A percentile compares a stretch with the other conserved stretches of the same genome.
These are phyloP conservation scores for Nothophaeocryptopus gaeumannii DNA, from an alignment of 2,329 filamentous ascomycete genomes.

Conservation along the genomic window DNA sequence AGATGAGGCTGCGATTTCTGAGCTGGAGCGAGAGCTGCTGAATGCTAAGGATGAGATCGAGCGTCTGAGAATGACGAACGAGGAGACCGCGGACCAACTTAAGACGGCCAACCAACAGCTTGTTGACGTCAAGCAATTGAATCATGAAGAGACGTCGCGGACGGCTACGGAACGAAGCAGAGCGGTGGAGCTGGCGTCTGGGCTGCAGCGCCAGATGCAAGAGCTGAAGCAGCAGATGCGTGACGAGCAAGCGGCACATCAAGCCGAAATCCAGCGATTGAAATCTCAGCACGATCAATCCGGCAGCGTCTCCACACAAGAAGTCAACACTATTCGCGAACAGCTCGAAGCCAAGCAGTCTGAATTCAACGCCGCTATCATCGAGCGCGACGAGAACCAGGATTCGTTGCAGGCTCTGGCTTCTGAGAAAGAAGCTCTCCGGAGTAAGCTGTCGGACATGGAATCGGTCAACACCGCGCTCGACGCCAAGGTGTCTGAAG, in stretches of 20 bases:
- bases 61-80: constrained; percentile 15
- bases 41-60: constrained; percentile 23
- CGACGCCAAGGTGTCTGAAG: constrained; percentile 24
- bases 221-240: constrained; percentile 26
- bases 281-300: constrained; percentile 15
- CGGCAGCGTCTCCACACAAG: constrained; percentile 14
- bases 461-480: constrained; percentile 25
- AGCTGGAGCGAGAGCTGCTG: constrained; percentile 24
- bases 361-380: constrained; percentile 26
- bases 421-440: constrained; percentile 7
- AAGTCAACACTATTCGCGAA: constrained; percentile 16
- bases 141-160: constrained; percentile 19
- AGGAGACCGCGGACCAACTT: constrained; percentile 16
- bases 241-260: constrained; percentile 23
- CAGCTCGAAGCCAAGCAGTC: constrained; percentile 26
- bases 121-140: constrained; percentile 12
- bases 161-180: constrained; percentile 20
- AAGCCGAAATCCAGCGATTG: constrained; percentile 22
- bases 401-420: constrained; percentile 16
- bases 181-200: constrained; percentile 23
- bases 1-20: constrained; percentile 17
- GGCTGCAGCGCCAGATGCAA: constrained; percentile 23
- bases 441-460: constrained; percentile 15
- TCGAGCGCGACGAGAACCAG: constrained; percentile 29
- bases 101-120: constrained; percentile 17